Evolutionary conservation across 2,329 filamentous ascomycete genomes (phyloP), one percentile per base, ranked within the genome.

Genomic region (Diaporthe aspalathi): DNA sequence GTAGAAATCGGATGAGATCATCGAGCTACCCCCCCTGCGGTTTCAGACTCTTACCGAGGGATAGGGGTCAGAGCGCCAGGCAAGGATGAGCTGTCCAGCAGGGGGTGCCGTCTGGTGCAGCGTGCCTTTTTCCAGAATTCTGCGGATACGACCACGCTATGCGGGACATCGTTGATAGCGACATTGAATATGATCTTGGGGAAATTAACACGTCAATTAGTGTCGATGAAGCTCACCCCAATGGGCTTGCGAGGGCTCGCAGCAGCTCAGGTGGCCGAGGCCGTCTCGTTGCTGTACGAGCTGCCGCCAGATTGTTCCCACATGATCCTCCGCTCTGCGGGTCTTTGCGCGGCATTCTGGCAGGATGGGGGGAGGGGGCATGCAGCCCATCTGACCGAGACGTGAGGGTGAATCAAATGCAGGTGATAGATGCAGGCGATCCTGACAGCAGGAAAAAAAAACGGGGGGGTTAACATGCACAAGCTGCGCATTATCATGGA

Each of bases 41-140:
- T 68, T 68, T 68, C 67, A 68, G 67, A 50, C 67, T 60, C 67
- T 60, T 50, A 17, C 60, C 60, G 60, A 65, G 60, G 29, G 29
- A 50, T 57, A 43, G 45, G 67, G 53, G 53, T 50, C 67, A 40
- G 53, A 60, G 67, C 67, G 32, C 56, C 43, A 50, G 14, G 5
- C 67, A 68, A 45, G 67, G 67, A 47, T 38, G 35, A 60, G 67
- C 67, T 68, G 53, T 60, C 53, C 40, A 60, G 43, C 66, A 38
- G 45, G 53, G 53, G 14, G 11, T 1, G 38, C 27, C 27, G 54
- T n/a, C 22, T 38, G 32, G 27, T 12, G 53, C 53, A 27, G 67
- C 35, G 56, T 50, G 43, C 54, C 50, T 57, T 57, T 45, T 54
- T 49, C 47, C 49, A 54, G 47, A 60, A 50, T n/a, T 29, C 67